Evolutionary conservation across 73 alveolate species (phyloP).

Genomic region (Durusdinium trenchii): DNA sequence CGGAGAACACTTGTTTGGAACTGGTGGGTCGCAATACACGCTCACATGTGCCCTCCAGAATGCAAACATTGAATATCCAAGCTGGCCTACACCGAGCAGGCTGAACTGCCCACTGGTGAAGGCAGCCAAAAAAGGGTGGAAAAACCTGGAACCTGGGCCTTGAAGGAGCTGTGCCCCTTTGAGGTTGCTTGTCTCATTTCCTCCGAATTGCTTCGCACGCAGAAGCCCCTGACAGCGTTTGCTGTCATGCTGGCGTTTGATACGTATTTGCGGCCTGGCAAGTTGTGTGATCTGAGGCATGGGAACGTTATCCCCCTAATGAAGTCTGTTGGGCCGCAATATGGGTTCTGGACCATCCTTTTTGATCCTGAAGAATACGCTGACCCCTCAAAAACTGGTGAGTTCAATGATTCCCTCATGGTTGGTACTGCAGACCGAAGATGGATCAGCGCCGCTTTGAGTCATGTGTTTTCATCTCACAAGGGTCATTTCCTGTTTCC

Average conservation of each 20-base stretch:
- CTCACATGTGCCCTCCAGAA: conserved; percentile 49
- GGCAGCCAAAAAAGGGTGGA: conserved; percentile 63
- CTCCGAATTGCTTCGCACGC: not conserved
- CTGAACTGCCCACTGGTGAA: conserved; percentile 10
- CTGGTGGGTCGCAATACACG: not conserved
- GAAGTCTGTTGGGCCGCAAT: not conserved
- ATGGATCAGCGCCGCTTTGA: conserved; percentile 2
- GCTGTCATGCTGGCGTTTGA: conserved; percentile 54
- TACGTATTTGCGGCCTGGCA: conserved; percentile 34
- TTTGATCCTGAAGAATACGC: not conserved
- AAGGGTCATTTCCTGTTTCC: not conserved
- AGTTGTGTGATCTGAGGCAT: not conserved
- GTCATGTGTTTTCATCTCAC: not conserved
- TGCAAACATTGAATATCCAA: conserved; percentile 23
- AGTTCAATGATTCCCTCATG: conserved; percentile 15
- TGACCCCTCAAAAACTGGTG: conserved; percentile 27
- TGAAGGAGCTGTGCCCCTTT: conserved; percentile 42
- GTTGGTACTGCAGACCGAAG: not conserved
- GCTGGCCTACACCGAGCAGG: conserved; percentile 26
- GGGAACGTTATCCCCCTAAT: not conserved
- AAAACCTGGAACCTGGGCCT: conserved; percentile 22
- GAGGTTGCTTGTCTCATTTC: conserved; percentile 4
- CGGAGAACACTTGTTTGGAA: conserved; percentile 29
- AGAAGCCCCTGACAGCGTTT: not conserved
- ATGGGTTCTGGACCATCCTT: conserved; percentile 9